Base-by-base conservation (phyloP, 1,139 yeast species). In the Yamadazyma blattariae region DNA sequence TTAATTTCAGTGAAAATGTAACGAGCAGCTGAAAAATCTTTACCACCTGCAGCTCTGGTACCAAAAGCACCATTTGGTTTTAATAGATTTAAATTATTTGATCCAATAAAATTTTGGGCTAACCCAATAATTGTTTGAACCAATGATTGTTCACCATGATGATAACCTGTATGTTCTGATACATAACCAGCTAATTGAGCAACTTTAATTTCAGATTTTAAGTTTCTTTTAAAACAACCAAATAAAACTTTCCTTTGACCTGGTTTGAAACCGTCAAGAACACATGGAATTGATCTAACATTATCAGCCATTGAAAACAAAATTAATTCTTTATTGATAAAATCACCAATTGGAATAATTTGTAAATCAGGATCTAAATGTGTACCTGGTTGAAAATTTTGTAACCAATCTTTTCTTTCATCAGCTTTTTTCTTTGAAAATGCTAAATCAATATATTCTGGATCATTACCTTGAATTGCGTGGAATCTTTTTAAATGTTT, bases 21-120 rank as follows among this genome's bases (percentile, higher is more conserved):
- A 77, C 99, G 90, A 41, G 97, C 84, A 29, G 97, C 97, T n/a
- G 97, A 87, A 18, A 89, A 94, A 69, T 94, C 98, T 57, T 94
- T 94, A 67, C 99, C 99, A 61, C 99, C 98, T 24, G 89, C 76
- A 28, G 95, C 92, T 64, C 99, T 79, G 2, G 97, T 83, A 74
- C 99, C 99, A 57, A 94, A 94, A 20, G 90, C 84, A 70, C 99
- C 99, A 57, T 83, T 85, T 30, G 99, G 98, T 58, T 81, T 74
- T 48, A 94, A 68, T 32, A 88, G 53, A 56, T 94, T 86, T 49
- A 94, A 66, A 53, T 94, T 94, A 54, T 94, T 94, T 9, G 96
- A 75, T 8, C 99, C 99, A 37, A 92, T 84, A 54, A 86, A 94
- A 56, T 88, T 89, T 57, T 94, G 98, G 1, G 98, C 98, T 55